Base-by-base conservation (phyloP, 305 asterid genomes). In the Fraxinus platypoda region DNA sequence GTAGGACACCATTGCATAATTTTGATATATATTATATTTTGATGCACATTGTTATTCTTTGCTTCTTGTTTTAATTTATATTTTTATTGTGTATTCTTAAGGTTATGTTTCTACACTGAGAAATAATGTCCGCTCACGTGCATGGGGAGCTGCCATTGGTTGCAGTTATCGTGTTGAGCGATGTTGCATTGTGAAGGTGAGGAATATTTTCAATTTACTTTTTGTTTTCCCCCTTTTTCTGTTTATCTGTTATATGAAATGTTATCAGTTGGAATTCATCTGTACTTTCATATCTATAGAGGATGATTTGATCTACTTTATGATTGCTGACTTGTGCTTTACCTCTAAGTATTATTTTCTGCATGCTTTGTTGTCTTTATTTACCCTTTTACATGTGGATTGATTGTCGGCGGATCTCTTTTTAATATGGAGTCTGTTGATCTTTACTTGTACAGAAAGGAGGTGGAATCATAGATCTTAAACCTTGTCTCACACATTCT, bases 91-190 rank as follows among this genome's bases (percentile, higher is more conserved):
- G 1, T 19, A 70, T 77, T 79, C 79, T 79, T 54, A 77, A 96
- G 99, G 98, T 85, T 97, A 94, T 85, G 84, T 91, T 83, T 94
- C 99, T 81, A 90, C 97, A 41, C 85, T 94, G 88, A 92, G 99
- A 86, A 97, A 97, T 90, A 93, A 91, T 86, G 98, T 94, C 35
- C 98, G 98, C 54, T 97, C 99, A 4, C 98, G 98, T 46, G 94
- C 98, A 26, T 97, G 98, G 99, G 98, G 98, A 84, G 92, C 99
- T 86, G 94, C 96, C 21, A 91, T 92, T 83, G 97, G 91, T 79
- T 97, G 98, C 92, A 97, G 99, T 87, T 97, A 91, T 79, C 92
- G 95, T 79, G 95, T 94, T 2, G 98, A 97, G 89, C 92, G 90
- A 75, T 97, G 99, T 87, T 91, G 92, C 89, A 90, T 93, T 79